Base-by-base conservation (phyloP, 768 basidiomycete species). In the Clitopilus passeckerianus region DNA sequence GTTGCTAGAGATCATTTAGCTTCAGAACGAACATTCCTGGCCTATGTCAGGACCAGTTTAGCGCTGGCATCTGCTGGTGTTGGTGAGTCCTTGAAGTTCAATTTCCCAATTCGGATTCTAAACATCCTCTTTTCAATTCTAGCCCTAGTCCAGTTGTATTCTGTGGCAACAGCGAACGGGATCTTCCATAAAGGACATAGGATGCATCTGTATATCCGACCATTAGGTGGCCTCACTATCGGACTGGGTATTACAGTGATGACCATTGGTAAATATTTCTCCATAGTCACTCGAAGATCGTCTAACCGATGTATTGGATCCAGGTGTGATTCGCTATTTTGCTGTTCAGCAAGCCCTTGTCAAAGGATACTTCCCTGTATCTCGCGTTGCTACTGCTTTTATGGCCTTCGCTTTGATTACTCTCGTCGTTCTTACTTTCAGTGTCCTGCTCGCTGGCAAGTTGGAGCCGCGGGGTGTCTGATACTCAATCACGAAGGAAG, bases 1-100 rank as follows among this genome's bases (percentile, higher is more conserved):
- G 82, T 83, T 37, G 82, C 81, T 7, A 69, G 83, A 30, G 83
- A 83, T 66, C 83, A 84, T 60, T 70, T 84, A 7, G 80, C 82
- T 0, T 76, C 74, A 1, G 83, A 84, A 61, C 70, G 81, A 37
- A 83, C 81, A 5, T 83, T 81, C 65, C 71, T 84, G 12, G 80
- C 83, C 16, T 85, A 83, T 61, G 70, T 83, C 34, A 69, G 82
- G 52, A 84, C 83, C 6, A 81, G 80, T 59, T 66, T 84, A 27
- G 74, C 80, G 1, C 73, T 83, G 6, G 74, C 80, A n/a, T 77
- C 76, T n/a, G 74, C 78, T 0, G 83, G 83, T 18, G 79, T 84
- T 52, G 81, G 67, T 64, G 22, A 60, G 66, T 44, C 12, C 18
- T 18, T 54, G 30, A 35, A 18, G 16, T 12, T 57, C 18, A 50